Evolutionary conservation across 805 yeast genomes (phyloP), one percentile per base, ranked within the genome.

Genomic region (Pichia manshurica): DNA sequence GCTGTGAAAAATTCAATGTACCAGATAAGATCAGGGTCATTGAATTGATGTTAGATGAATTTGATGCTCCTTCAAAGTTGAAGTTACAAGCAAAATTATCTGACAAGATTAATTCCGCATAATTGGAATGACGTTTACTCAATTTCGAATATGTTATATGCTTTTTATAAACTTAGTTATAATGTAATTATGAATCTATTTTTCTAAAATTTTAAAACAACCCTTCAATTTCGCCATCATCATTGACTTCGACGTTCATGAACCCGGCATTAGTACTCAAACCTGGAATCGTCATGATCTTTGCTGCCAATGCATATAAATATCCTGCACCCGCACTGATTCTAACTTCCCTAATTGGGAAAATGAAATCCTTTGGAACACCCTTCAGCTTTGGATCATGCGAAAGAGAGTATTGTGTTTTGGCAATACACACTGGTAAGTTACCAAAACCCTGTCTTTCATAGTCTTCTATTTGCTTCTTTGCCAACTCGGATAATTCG

Each of bases 281-380:
- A 51, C 95, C 93, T 25, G 95, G 95, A 59, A 85, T 85, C 39
- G 95, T 85, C 72, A 82, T 87, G 60, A 85, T 85, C 65, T 84
- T 90, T 46, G 88, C 93, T 5, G 95, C 93, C 58, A 85, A 72
- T 5, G 91, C 93, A 61, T 84, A 85, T 65, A 85, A 73, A 67
- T 85, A 85, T 4, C 93, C 93, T 34, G 93, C 93, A 67, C 95
- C 95, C 38, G 91, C 91, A 67, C 90, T 89, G 56, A 82, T 75
- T 63, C 87, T 77, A 49, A 85, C 81, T 56, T 85, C 95, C 70
- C 91, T 76, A 56, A 85, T 81, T 48, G 95, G 95, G 71, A 85
- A 81, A 35, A 73, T 79, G 69, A 84, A 85, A 1, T 84, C 91
- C 19, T 80, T 75, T 57, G 95, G 95, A 48, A 83, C 91, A 66